phyloP scores from a whole-genome alignment of 352 stramenopile genomes.

The Phytophthora ramorum region DNA sequence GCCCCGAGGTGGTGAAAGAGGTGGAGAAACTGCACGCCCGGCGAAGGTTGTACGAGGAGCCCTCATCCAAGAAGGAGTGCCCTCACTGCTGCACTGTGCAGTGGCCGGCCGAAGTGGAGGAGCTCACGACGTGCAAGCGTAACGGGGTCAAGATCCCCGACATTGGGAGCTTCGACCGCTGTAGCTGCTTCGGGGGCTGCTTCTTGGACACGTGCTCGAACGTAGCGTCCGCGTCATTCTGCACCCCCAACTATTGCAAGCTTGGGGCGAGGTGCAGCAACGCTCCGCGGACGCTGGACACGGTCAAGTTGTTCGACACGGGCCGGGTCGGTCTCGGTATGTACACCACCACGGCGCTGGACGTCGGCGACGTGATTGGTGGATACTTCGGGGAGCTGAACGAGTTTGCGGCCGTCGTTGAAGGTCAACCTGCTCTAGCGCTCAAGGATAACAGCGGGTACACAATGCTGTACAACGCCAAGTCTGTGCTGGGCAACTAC shows the following conservation, averaged over 20 bases:
- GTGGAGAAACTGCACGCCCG: too few species aligned
- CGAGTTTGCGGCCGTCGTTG: not conserved
- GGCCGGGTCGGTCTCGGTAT: not conserved
- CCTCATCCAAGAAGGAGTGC: too few species aligned
- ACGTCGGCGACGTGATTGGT: slow-evolving; percentile 4
- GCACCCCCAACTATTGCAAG: not conserved
- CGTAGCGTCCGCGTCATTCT: not conserved
- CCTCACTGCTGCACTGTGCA: not conserved
- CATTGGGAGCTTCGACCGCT: slow-evolving; percentile 1
- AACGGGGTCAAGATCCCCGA: slow-evolving; percentile 5
- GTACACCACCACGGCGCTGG: not conserved
- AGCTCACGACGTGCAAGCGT: not conserved
- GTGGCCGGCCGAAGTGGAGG: not conserved
- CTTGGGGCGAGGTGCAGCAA: slow-evolving; percentile 17
- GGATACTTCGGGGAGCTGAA: slow-evolving; percentile 2
- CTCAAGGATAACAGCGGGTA: slow-evolving; percentile 5
- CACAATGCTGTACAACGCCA: slow-evolving; percentile 2
- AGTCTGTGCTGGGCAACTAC: not conserved
- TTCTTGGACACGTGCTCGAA: slow-evolving; percentile 11
- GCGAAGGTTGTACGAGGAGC: too few species aligned
- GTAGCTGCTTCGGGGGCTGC: slow-evolving; percentile 1
- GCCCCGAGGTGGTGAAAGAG: too few species aligned
- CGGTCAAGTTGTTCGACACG: slow-evolving; percentile 11
- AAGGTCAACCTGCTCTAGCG: not conserved
- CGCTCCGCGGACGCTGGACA: not conserved